Evolutionary conservation across 495 filamentous ascomycete genomes (phyloP).

Genomic region (Sporormia fimetaria): DNA sequence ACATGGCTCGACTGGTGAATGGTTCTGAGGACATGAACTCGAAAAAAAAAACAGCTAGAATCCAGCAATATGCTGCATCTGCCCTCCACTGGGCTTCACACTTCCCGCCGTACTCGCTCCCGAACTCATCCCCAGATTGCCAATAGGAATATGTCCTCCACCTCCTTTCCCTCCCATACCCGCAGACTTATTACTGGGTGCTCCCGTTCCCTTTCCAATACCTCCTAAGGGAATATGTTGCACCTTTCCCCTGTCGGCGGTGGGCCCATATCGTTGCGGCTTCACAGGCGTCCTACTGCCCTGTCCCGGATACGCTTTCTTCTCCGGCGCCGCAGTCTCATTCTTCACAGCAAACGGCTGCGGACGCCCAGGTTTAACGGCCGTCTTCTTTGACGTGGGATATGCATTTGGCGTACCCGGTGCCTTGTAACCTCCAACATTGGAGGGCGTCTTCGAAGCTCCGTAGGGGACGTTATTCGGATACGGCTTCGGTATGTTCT

Average conservation of each 20-base stretch:
- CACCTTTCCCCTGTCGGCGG: conserved; percentile 11
- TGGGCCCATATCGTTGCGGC: conserved; percentile 10
- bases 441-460: neutral
- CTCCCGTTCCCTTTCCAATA: no score
- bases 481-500: neutral
- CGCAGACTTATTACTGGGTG: no score
- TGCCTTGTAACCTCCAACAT: neutral
- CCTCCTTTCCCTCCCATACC: neutral
- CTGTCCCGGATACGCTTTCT: conserved; percentile 16
- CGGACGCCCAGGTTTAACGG: conserved; percentile 7
- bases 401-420: neutral
- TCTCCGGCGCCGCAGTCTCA: neutral
- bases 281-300: conserved; percentile 9
- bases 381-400: conserved; percentile 13
- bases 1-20: no score
- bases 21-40: no score
- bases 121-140: no score
- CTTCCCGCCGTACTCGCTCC: no score
- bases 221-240: conserved; percentile 4
- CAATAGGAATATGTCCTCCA: neutral
- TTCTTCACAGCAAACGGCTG: conserved; percentile 5
- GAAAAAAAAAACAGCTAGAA: no score
- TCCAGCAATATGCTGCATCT: no score
- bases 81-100: no score
- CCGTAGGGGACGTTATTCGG: neutral